Conservation (phyloP, 2,329 filamentous ascomycete species). For the Didymellaceae sp. region DNA sequence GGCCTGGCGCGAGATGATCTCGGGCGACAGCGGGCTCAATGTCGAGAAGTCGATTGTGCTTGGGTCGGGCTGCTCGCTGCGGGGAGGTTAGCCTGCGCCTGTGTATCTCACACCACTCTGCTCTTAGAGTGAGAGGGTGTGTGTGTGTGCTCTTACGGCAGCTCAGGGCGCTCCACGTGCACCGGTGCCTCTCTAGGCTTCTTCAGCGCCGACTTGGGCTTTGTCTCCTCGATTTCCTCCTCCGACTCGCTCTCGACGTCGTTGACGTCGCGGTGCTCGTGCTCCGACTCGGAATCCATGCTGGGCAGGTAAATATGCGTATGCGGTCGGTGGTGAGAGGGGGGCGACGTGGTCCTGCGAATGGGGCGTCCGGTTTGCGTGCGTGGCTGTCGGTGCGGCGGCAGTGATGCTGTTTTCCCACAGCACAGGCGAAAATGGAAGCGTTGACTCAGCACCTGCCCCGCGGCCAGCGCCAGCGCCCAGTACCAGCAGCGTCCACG, state of each 20-base stretch:
- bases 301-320: slow-evolving; percentile 27
- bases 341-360: slow-evolving; percentile 8
- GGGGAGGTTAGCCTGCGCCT: slow-evolving; percentile 27
- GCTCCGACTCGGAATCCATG: slow-evolving; percentile 52
- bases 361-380: slow-evolving; percentile 4
- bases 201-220: slow-evolving; percentile 83
- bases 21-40: slow-evolving; percentile 85
- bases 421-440: slow-evolving; percentile 46
- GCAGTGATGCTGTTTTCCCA: slow-evolving; percentile 24
- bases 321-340: background rate
- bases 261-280: slow-evolving; percentile 43
- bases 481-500: background rate
- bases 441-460: slow-evolving; percentile 39
- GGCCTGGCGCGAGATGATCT: slow-evolving; percentile 96
- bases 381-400: slow-evolving; percentile 1
- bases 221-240: slow-evolving; percentile 69
- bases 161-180: slow-evolving; percentile 66
- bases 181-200: slow-evolving; percentile 67
- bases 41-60: slow-evolving; percentile 82
- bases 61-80: slow-evolving; percentile 83
- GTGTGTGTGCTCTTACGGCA: slow-evolving; percentile 63
- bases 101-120: too few relatives aligned
- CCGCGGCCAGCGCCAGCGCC: slow-evolving; percentile 35
- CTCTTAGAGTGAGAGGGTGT: too few relatives aligned
- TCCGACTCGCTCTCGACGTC: slow-evolving; percentile 65